Evolutionary conservation across 139 green algal genomes (phyloP), one percentile per base, ranked within the genome.

Genomic region (Coelastrella sp.): DNA sequence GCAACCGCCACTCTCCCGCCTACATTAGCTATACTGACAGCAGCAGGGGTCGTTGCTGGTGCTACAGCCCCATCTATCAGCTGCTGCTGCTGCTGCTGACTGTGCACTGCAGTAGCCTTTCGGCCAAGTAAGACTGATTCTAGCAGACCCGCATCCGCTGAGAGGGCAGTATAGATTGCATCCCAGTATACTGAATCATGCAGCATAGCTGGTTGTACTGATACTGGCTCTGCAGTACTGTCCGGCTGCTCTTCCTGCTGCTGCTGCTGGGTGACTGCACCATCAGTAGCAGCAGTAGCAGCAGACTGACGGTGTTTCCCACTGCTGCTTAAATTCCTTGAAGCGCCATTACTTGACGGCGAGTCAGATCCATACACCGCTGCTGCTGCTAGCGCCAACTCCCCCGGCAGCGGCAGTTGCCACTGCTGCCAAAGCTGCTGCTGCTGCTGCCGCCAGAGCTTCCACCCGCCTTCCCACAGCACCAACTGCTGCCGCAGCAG

Each of bases 101-200:
- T 23, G 2, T 71, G 61, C 16, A 17, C 71, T 77, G 71, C 71
- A 47, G 71, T 17, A 47, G 71, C 71, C 23, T 23, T 77, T 14
- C 71, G 16, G 16, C 78, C 78, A 5, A 54, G 20, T 6, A 84
- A 13, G 7, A 61, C 78, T 32, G 54, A 11, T 68, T 84, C 78
- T 16, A 84, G 4, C 56, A 84, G 54, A 7, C 4, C 16, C 4
- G 78, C 19, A 84, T 84, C 78, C 66, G 56, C 56, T n/a, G 56
- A 16, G 5, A 84, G 56, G 54, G 78, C 78, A 32, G 59, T 3
- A 56, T 84, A 84, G 47, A 84, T 20, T 66, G 54, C 23, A 16
- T 84, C 78, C 78, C 78, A 84, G 17, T 84, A 84, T n/a, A 17
- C 78, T 19, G 78, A 16, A 73, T 84, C 78, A 22, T 57, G 16